Conservation (phyloP, 2,329 filamentous ascomycete genomes). For the Uncinocarpus reesii region DNA sequence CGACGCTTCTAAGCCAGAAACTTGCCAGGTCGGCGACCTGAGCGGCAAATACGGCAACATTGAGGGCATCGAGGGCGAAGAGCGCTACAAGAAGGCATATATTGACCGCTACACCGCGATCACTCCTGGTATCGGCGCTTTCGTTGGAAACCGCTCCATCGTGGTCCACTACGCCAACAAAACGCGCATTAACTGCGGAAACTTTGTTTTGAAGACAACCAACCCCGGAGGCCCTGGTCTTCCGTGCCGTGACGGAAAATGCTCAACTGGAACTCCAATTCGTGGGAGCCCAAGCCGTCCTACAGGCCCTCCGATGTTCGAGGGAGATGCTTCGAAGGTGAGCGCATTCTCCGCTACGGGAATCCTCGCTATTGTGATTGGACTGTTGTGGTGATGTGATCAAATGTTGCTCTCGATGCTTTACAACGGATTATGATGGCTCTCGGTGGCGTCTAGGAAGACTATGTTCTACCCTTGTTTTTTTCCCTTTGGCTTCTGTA, state of each 20-base stretch:
- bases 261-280: background rate
- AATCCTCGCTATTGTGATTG: constrained; percentile 5
- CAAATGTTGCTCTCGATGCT: background rate
- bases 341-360: constrained; percentile 8
- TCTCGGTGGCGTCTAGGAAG: constrained; percentile 5
- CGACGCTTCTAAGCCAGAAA: constrained; percentile 46
- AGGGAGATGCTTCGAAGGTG: constrained; percentile 8
- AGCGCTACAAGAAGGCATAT: constrained; percentile 29
- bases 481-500: background rate
- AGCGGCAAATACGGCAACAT: constrained; percentile 62
- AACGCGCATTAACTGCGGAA: constrained; percentile 48
- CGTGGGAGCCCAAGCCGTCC: background rate
- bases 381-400: constrained; percentile 3
- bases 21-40: constrained; percentile 68
- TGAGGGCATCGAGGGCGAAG: constrained; percentile 30
- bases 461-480: background rate
- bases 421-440: background rate
- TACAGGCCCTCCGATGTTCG: constrained; percentile 7
- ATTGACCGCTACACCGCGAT: constrained; percentile 43
- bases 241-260: background rate
- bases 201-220: constrained; percentile 32
- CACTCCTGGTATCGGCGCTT: constrained; percentile 33
- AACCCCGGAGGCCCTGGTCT: background rate
- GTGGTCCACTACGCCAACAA: constrained; percentile 43
- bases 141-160: constrained; percentile 45